Base-by-base conservation (phyloP, 78 protist species). In the Diacronema lutheri region DNA sequence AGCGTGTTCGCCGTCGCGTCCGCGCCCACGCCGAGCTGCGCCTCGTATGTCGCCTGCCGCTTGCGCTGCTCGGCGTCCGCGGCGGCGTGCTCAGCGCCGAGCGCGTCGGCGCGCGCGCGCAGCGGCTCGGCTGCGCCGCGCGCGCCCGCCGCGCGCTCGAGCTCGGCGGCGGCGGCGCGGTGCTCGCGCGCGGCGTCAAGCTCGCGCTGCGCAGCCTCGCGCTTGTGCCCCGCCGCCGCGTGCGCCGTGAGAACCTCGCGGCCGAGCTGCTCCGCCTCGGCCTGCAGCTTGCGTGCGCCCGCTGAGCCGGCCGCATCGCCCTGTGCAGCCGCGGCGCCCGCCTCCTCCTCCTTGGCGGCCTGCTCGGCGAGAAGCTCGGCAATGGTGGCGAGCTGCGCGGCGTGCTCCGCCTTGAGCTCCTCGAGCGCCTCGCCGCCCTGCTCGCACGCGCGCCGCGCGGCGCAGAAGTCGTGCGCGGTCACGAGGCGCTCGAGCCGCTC, bases 401-500 rank as follows among this genome's bases (percentile, higher is more conserved):
- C 79, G 37, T 72, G 4, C 61, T 80, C 37, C 21, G 6, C 12
- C 20, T 4, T 44, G 50, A 44, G 50, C 50, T 9, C 16, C 50
- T 44, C 16, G 50, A 3, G 50, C 50, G 50, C 50, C 16, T 44
- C 25, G 60, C 21, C 68, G 13, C 33, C 29, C 1, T 16, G 66
- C 64, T 76, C 38, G 44, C 65, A 13, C 65, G 33, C 73, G 23
- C 35, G 73, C 23, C 10, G 14, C 1, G 73, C 73, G 23, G 9
- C 9, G 41, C 12, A 7, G n/a, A 85, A 97, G 23, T 93, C 92
- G 76, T 68, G 74, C 3, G 99, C 99, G 44, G 41, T 66, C 38
- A 77, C 9, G 44, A 90, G 89, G 41, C 96, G 84, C 29, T 21
- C 62, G 10, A 93, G 84, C 38, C 80, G 31, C 23, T 98, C 99